phyloP scores from a whole-genome alignment of 2,329 filamentous ascomycete genomes.

The Clarireedia hainanense region DNA sequence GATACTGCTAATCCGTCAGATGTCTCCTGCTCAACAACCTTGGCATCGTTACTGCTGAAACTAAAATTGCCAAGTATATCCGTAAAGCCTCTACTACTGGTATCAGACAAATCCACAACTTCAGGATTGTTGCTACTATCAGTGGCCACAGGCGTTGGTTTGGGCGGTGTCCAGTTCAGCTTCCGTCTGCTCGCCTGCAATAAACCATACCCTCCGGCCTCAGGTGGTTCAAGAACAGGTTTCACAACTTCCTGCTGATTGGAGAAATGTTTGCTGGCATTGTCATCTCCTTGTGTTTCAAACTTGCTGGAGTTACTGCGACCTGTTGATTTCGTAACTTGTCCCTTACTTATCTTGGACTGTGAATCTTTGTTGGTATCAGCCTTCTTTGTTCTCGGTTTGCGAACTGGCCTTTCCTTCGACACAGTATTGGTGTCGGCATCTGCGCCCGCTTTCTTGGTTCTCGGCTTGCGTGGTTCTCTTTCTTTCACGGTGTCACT shows the following conservation, averaged over 20 bases:
- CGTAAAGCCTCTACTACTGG: conserved; percentile 25
- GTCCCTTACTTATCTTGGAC: conserved; percentile 27
- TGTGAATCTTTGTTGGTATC: conserved; percentile 22
- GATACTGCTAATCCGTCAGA: conserved; percentile 23
- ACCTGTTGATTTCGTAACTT: conserved; percentile 28
- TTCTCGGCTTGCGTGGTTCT: conserved; percentile 13
- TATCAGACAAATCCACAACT: not conserved
- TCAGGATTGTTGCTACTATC: not conserved
- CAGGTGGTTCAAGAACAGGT: not conserved
- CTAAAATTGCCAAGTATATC: conserved; percentile 34
- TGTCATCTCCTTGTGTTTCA: conserved; percentile 11
- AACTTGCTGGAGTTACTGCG: conserved; percentile 12
- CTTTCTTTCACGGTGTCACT: conserved; percentile 15
- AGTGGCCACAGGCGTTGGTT: conserved; percentile 27
- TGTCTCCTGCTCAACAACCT: conserved; percentile 9
- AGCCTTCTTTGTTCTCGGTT: conserved; percentile 19
- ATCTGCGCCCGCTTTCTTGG: conserved; percentile 19
- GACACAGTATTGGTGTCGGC: not conserved
- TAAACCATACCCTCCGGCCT: conserved; percentile 18
- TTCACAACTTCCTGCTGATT: not conserved
- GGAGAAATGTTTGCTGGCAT: conserved; percentile 7
- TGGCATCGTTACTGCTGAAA: conserved; percentile 26
- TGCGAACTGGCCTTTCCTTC: conserved; percentile 11
- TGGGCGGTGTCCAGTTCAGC: conserved; percentile 61
- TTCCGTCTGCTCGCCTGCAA: conserved; percentile 45